These are phyloP conservation scores for Leishmania arabica DNA, from an alignment of 208 protist genomes.

Conservation along the genomic window DNA sequence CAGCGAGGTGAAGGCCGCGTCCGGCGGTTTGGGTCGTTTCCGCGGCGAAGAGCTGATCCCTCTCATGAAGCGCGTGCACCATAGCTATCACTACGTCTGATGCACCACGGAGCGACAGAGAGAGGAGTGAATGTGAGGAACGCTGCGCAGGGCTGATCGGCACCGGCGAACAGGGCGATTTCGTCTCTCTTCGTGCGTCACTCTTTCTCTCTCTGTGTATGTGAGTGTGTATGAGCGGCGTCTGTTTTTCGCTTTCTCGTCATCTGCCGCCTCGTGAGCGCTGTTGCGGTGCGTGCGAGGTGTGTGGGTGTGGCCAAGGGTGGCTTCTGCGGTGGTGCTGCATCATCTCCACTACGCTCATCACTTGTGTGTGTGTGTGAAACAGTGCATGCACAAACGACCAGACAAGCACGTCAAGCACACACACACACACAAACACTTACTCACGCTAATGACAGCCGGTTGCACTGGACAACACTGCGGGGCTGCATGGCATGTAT, in stretches of 20 bases:
- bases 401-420: neutral
- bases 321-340: neutral
- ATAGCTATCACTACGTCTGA: conserved; percentile 57
- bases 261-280: neutral
- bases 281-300: neutral
- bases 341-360: neutral
- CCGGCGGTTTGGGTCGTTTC: conserved; percentile 52
- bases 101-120: neutral
- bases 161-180: neutral
- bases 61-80: conserved; percentile 55
- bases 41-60: conserved; percentile 50
- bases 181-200: neutral
- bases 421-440: neutral
- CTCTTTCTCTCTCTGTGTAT: neutral
- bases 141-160: neutral
- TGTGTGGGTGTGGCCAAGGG: neutral
- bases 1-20: conserved; percentile 45
- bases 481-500: neutral
- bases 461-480: neutral
- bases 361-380: neutral
- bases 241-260: neutral
- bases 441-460: neutral
- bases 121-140: neutral
- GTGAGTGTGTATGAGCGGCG: neutral
- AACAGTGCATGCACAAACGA: neutral